phyloP scores from a whole-genome alignment of 2,329 filamentous ascomycete genomes.

The Colletotrichum echinochloae region DNA sequence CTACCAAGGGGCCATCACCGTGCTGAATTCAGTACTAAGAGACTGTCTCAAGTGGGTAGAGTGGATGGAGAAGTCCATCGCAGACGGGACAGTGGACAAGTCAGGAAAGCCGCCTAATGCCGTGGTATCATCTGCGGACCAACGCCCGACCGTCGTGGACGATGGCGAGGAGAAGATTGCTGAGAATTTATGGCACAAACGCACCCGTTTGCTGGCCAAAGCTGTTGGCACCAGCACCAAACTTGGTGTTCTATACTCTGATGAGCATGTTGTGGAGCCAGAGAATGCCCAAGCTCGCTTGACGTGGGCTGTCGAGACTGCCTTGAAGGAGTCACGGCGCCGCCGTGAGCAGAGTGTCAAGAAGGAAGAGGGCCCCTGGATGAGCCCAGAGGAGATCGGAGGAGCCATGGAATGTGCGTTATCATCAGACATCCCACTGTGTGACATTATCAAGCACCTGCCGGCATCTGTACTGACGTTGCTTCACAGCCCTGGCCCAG shows the following conservation, averaged over 20 bases:
- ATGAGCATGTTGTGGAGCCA: slow-evolving; percentile 78
- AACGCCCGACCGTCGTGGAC: slow-evolving; percentile 39
- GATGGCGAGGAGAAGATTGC: slow-evolving; percentile 46
- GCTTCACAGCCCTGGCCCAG: slow-evolving; percentile 73
- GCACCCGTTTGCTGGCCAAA: slow-evolving; percentile 78
- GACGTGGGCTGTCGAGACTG: slow-evolving; percentile 84
- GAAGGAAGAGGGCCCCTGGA: slow-evolving; percentile 77
- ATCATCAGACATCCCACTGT: slow-evolving; percentile 11
- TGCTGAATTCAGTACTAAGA: slow-evolving; percentile 79
- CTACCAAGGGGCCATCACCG: slow-evolving; percentile 76
- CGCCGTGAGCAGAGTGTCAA: slow-evolving; percentile 76
- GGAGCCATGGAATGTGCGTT: slow-evolving; percentile 74
- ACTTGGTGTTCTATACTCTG: slow-evolving; percentile 84
- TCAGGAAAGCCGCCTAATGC: slow-evolving; percentile 50
- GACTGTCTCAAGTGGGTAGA: slow-evolving; percentile 76
- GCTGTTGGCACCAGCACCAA: slow-evolving; percentile 83
- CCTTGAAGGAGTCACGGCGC: slow-evolving; percentile 78
- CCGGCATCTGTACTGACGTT: slow-evolving; percentile 44
- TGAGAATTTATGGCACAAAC: slow-evolving; percentile 67
- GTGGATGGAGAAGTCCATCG: slow-evolving; percentile 62
- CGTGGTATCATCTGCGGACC: slow-evolving; percentile 6
- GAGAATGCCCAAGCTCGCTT: slow-evolving; percentile 81
- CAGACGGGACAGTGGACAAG: slow-evolving; percentile 59
- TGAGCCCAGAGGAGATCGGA: slow-evolving; percentile 78
- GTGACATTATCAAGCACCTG: not conserved